These are phyloP conservation scores for Fusarium circinatum DNA, from an alignment of 2,329 filamentous ascomycete genomes.

Conservation along the genomic window DNA sequence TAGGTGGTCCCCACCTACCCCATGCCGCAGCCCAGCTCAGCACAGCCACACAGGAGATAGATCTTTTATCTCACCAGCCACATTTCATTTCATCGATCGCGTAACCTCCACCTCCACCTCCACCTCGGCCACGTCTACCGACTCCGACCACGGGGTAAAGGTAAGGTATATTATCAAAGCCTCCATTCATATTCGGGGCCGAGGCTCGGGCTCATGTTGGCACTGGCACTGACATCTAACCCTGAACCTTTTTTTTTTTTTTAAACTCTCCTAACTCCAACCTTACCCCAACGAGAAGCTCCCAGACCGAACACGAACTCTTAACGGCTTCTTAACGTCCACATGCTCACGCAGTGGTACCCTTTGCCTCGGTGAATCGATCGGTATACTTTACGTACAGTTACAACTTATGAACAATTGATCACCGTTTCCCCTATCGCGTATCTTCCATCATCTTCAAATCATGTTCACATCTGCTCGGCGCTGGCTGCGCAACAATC, in stretches of 20 bases:
- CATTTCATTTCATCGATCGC: neutral
- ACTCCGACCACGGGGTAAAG: conserved; percentile 17
- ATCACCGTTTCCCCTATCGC: conserved; percentile 1
- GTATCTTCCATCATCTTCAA: conserved; percentile 19
- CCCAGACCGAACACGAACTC: neutral
- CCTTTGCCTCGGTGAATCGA: conserved; percentile 1
- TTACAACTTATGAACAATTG: conserved; percentile 31
- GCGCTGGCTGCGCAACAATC: conserved; percentile 92
- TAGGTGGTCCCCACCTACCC: conserved; percentile 12
- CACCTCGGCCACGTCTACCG: conserved; percentile 14
- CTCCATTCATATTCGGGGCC: conserved; percentile 29
- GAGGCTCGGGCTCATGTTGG: conserved; percentile 20
- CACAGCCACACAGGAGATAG: conserved; percentile 1
- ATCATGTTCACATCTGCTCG: conserved; percentile 76
- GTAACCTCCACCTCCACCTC: conserved; percentile 5
- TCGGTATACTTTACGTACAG: conserved; percentile 1
- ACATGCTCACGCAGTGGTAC: conserved; percentile 15
- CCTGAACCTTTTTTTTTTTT: neutral
- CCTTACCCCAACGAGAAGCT: conserved; percentile 14
- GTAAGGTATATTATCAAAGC: conserved; percentile 13
- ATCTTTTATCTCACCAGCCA: neutral
- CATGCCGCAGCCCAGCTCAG: conserved; percentile 6
- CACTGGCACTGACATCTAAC: conserved; percentile 15
- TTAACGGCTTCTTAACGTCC: conserved; percentile 12
- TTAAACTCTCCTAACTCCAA: conserved; percentile 2